Evolutionary conservation across 2,329 filamentous ascomycete species (phyloP), one percentile per base, ranked within the genome.

Genomic region (Xylariaceae sp.): DNA sequence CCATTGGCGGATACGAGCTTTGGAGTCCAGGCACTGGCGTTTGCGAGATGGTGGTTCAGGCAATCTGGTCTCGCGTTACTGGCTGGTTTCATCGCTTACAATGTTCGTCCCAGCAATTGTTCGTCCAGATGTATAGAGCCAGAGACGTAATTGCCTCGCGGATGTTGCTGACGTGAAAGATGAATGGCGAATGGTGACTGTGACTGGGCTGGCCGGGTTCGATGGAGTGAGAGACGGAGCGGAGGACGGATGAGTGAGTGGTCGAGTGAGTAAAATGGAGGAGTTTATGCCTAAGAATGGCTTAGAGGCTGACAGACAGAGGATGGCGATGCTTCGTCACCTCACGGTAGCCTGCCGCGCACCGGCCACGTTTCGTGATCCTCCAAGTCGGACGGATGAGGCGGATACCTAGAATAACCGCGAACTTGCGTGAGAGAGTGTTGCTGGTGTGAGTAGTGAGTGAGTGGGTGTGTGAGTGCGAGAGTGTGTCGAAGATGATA

Each of bases 241-340:
- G 23, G 23, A 30, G 23, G 23, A 30, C 23, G 23, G 23, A 30
- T 30, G 23, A 18, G 52, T 23, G 50, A 45, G 35, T 56, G 35
- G 51, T 11, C 30, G 23, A 30, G 23, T 45, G 37, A n/a, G 8
- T 48, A 11, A 11, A 37, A 53, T 42, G 42, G 54, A 15, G 42
- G 50, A 54, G 23, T 30, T 30, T 30, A 51, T 47, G 59, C 53
- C 54, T 56, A 35, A 23, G 39, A 44, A 37, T 45, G 52, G 48
- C 45, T 8, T 5, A 52, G 9, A 30, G 50, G 45, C 56, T 45
- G 55, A 56, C 50, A 11, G 23, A 51, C 57, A 53, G 51, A 51
- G 35, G 47, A 57, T 64, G 50, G 60, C 58, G 49, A 50, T 53
- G 48, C 51, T 54, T 66, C 64, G 64, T 66, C 64, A 64, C 51